These are phyloP conservation scores for Globisporangium cylindrosporum DNA, from an alignment of 352 stramenopile genomes.

Conservation along the genomic window DNA sequence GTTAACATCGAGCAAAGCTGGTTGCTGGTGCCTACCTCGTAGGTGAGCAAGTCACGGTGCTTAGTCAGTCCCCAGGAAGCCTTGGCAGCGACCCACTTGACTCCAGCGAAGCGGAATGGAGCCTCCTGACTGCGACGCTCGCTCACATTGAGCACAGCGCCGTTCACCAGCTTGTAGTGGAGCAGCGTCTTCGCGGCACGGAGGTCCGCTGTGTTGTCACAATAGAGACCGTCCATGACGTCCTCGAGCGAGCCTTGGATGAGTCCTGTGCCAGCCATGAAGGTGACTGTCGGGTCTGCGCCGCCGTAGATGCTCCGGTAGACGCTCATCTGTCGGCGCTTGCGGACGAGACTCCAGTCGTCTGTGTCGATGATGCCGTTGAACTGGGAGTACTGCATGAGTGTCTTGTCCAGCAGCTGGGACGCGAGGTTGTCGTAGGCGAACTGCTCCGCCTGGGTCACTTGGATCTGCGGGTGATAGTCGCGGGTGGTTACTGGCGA, in stretches of 20 bases:
- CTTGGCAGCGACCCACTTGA: conserved; percentile 36
- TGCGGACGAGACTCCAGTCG: conserved; percentile 12
- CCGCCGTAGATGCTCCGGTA: conserved; percentile 5
- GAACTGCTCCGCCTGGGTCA: conserved; percentile 9
- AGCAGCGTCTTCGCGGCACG: conserved; percentile 27
- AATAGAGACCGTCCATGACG: conserved; percentile 41
- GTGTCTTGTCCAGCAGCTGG: not conserved
- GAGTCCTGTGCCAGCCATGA: conserved; percentile 5
- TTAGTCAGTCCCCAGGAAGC: conserved; percentile 28
- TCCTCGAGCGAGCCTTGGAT: conserved; percentile 20
- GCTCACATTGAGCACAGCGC: conserved; percentile 26
- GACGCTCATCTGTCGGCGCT: conserved; percentile 11
- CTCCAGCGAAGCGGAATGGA: conserved; percentile 36
- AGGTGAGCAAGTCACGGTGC: conserved; percentile 36
- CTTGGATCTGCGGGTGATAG: conserved; percentile 1
- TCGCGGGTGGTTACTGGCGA: not conserved
- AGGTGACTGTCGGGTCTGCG: not conserved
- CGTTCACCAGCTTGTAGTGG: conserved; percentile 28
- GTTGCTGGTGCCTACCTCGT: conserved; percentile 22
- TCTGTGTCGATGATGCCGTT: conserved; percentile 10
- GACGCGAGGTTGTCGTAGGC: conserved; percentile 9
- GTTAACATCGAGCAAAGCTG: not conserved
- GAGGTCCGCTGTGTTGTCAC: conserved; percentile 34
- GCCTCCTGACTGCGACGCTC: conserved; percentile 22
- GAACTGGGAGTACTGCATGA: conserved; percentile 12